Percentiles rank a stretch among this genome's conserved stretches.
Evolutionary conservation across 495 filamentous ascomycete genomes (phyloP).

Genomic region (Ascodesmis nigricans): DNA sequence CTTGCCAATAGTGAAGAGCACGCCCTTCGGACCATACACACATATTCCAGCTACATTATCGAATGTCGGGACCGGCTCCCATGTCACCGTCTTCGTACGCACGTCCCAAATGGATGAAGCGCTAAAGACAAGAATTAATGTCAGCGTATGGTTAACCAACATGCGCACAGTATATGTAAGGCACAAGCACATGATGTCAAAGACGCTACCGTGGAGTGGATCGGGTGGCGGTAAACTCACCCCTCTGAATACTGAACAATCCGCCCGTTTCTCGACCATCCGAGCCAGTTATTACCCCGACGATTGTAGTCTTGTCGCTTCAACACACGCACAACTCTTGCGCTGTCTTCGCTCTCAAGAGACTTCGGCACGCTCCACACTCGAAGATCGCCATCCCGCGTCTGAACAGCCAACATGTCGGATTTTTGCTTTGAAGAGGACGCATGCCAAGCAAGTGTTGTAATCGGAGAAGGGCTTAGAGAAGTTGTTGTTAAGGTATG

Average conservation of each 20-base stretch:
- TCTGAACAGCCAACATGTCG: constrained; percentile 91
- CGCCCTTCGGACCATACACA: constrained; percentile 70
- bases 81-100: constrained; percentile 80
- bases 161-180: no score
- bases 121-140: constrained; percentile 32
- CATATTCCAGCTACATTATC: constrained; percentile 61
- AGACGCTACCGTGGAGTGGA: no score
- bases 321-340: constrained; percentile 68
- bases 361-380: constrained; percentile 95
- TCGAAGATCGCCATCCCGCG: constrained; percentile 71
- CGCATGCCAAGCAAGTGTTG: constrained; percentile 86
- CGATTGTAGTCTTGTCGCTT: constrained; percentile 54
- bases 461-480: constrained; percentile 65
- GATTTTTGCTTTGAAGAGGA: constrained; percentile 94
- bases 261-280: constrained; percentile 92
- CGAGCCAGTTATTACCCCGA: constrained; percentile 79
- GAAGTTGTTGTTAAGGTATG: constrained; percentile 68
- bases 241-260: constrained; percentile 83
- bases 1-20: constrained; percentile 77
- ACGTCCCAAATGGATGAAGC: constrained; percentile 93
- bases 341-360: constrained; percentile 46
- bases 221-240: constrained; percentile 46
- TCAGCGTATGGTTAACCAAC: no score
- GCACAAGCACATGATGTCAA: no score
- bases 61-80: constrained; percentile 64